Evolutionary conservation across 192 early-diverging fungal species (phyloP).

Genomic region (Podila clonocystis): DNA sequence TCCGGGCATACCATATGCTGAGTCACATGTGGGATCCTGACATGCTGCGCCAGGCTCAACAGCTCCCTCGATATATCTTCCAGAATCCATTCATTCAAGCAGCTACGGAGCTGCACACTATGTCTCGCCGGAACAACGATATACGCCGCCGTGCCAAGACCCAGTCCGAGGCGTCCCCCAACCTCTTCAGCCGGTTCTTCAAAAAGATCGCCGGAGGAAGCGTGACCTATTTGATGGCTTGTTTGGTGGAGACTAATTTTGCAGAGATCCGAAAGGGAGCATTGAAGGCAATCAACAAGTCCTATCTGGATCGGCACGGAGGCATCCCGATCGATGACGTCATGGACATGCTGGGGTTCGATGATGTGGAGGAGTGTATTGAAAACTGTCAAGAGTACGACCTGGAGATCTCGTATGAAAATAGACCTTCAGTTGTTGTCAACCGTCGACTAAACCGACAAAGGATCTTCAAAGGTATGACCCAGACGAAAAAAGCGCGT

Average conservation of each 20-base stretch:
- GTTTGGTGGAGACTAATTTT: constrained; percentile 82
- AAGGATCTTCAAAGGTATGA: constrained; percentile 29
- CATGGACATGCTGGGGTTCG: constrained; percentile 41
- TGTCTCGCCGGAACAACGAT: constrained; percentile 66
- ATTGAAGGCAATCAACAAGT: constrained; percentile 76
- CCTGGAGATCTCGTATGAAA: constrained; percentile 14
- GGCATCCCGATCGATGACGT: constrained; percentile 37
- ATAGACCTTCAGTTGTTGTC: constrained; percentile 35
- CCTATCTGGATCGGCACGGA: constrained; percentile 52
- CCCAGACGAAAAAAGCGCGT: not conserved
- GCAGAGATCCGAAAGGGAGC: constrained; percentile 76
- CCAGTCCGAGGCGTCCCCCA: constrained; percentile 67
- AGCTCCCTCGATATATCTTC: constrained; percentile 68
- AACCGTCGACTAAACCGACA: constrained; percentile 29
- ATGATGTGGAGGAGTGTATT: constrained; percentile 48
- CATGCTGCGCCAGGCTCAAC: constrained; percentile 69
- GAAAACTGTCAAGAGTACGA: constrained; percentile 49
- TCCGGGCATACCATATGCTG: constrained; percentile 89
- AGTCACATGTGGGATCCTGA: constrained; percentile 79
- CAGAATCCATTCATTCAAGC: constrained; percentile 69
- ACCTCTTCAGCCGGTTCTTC: constrained; percentile 80
- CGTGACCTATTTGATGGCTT: constrained; percentile 81
- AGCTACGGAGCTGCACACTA: constrained; percentile 73
- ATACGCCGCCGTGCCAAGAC: constrained; percentile 53
- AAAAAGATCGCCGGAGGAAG: constrained; percentile 62